A percentile compares a stretch with the other conserved stretches of the same genome.
Evolutionary conservation across 2,329 filamentous ascomycete genomes (phyloP).

Genomic region (Immersiporthe knoxdaviesiana): DNA sequence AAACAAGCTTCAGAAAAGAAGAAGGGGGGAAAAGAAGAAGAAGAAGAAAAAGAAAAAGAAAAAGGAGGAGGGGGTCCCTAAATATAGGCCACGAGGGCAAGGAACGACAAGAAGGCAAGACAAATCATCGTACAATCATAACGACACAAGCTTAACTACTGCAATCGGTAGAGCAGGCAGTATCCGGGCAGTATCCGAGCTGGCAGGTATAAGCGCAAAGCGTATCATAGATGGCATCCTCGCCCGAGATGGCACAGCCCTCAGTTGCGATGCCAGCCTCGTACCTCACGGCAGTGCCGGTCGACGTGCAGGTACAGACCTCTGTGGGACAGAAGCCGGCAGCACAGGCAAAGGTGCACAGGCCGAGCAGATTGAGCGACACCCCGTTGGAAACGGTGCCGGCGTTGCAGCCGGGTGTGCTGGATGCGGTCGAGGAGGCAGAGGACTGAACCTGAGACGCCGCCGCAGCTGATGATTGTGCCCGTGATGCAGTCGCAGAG

Average conservation of each 20-base stretch:
- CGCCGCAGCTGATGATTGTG: constrained; percentile 29
- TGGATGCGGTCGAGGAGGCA: constrained; percentile 14
- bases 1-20: background rate
- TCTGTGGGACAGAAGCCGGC: constrained; percentile 32
- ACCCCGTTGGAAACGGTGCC: constrained; percentile 26
- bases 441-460: constrained; percentile 15
- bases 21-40: too few species aligned
- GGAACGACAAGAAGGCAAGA: constrained; percentile 6
- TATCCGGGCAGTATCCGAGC: constrained; percentile 49
- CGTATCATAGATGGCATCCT: constrained; percentile 44
- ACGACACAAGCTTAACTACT: background rate
- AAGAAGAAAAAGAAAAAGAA: too few species aligned
- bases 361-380: constrained; percentile 30
- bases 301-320: constrained; percentile 30
- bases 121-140: background rate
- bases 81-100: background rate
- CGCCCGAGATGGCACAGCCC: constrained; percentile 41
- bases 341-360: constrained; percentile 32
- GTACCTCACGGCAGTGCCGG: constrained; percentile 24
- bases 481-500: background rate
- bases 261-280: constrained; percentile 34
- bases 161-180: constrained; percentile 35
- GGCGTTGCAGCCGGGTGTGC: constrained; percentile 26
- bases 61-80: too few species aligned
- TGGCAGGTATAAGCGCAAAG: constrained; percentile 52